Evolutionary conservation across 139 green algal genomes (phyloP).

Genomic region (Medakamo hakoo): DNA sequence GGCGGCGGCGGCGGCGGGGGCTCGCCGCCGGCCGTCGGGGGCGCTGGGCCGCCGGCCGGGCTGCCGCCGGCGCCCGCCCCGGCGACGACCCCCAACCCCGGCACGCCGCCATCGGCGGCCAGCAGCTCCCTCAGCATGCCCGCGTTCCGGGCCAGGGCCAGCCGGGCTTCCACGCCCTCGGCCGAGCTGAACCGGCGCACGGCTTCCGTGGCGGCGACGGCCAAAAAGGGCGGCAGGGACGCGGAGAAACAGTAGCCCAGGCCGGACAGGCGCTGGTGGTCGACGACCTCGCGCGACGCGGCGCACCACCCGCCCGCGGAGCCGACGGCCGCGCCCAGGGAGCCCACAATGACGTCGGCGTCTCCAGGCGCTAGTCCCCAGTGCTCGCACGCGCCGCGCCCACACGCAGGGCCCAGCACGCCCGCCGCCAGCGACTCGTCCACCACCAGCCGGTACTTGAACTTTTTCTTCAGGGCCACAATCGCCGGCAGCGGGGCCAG

Average conservation of each 20-base stretch:
- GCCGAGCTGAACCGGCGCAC: slow-evolving; percentile 16
- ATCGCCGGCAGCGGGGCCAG: slow-evolving; percentile 69
- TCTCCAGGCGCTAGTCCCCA: slow-evolving; percentile 41
- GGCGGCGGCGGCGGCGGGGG: too few relatives aligned
- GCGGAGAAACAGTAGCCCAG: slow-evolving; percentile 93
- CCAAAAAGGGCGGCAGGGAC: slow-evolving; percentile 86
- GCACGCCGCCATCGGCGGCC: slow-evolving; percentile 15
- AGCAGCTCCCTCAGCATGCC: slow-evolving; percentile 23
- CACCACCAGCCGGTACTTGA: slow-evolving; percentile 80
- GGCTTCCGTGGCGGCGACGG: slow-evolving; percentile 25
- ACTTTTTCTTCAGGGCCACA: slow-evolving; percentile 56
- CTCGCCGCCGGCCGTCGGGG: too few relatives aligned
- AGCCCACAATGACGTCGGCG: slow-evolving; percentile 77
- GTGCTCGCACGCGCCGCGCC: slow-evolving; percentile 73
- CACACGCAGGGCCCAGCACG: slow-evolving; percentile 65
- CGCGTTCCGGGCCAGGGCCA: slow-evolving; percentile 14
- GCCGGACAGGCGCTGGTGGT: slow-evolving; percentile 78
- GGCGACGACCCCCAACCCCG: slow-evolving; percentile 29
- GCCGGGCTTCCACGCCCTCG: slow-evolving; percentile 7
- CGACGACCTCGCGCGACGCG: slow-evolving; percentile 59
- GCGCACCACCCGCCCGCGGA: slow-evolving; percentile 74
- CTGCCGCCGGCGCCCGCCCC: background rate
- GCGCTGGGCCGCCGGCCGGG: background rate
- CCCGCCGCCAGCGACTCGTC: slow-evolving; percentile 84
- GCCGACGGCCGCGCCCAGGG: slow-evolving; percentile 53